Evolutionary conservation across 1,284 basidiomycete genomes (phyloP).

Genomic region (Mycosarcoma maydis): DNA sequence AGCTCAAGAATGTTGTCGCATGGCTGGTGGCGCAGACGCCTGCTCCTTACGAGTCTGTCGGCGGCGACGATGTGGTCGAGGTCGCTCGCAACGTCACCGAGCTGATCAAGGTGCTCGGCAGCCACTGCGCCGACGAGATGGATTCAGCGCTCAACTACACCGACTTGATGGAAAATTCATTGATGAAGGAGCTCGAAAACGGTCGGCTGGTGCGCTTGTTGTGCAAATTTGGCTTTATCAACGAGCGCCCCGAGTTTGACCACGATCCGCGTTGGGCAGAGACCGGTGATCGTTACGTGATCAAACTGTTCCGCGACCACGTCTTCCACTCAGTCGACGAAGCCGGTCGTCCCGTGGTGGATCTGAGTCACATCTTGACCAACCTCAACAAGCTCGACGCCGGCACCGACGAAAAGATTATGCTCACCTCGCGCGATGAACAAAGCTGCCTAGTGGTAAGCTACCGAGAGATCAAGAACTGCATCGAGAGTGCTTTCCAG

Average conservation of each 20-base stretch:
- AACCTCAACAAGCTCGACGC: conserved; percentile 77
- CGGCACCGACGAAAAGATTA: conserved; percentile 89
- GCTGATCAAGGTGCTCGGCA: conserved; percentile 81
- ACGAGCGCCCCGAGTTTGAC: conserved; percentile 97
- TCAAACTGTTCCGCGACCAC: conserved; percentile 97
- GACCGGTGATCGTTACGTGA: conserved; percentile 95
- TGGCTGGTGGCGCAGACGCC: conserved; percentile 74
- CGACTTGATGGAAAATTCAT: conserved; percentile 84
- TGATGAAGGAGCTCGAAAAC: conserved; percentile 94
- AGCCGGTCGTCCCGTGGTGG: conserved; percentile 86
- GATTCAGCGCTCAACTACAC: conserved; percentile 80
- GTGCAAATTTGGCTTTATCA: conserved; percentile 96
- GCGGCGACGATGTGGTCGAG: conserved; percentile 11
- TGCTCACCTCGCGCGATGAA: conserved; percentile 92
- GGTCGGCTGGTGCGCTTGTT: conserved; percentile 89
- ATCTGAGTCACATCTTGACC: conserved; percentile 69
- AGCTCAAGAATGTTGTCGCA: conserved; percentile 81
- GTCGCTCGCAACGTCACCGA: conserved; percentile 76
- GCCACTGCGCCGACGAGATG: conserved; percentile 80
- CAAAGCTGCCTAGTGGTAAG: conserved; percentile 95
- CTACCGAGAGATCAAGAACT: conserved; percentile 77
- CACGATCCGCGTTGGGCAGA: conserved; percentile 96
- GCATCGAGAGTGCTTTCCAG: conserved; percentile 60
- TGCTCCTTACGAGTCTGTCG: conserved; percentile 9
- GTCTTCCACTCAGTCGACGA: conserved; percentile 98